These are phyloP conservation scores for Ammopiptanthus mongolicus DNA, from an alignment of 306 rosid genomes.

Conservation along the genomic window DNA sequence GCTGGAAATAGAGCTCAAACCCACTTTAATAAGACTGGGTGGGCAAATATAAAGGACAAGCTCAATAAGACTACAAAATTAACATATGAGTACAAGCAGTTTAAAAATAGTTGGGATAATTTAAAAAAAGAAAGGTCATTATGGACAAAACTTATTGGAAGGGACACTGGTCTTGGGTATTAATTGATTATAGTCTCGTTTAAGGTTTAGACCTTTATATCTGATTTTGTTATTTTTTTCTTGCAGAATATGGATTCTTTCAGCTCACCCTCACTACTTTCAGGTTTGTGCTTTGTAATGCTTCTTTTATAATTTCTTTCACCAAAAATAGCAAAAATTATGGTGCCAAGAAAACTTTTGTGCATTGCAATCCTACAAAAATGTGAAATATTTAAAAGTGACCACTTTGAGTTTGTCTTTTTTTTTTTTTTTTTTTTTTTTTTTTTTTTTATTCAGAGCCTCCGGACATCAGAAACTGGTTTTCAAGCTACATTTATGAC, in stretches of 20 bases:
- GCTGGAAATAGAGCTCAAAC: too few species aligned
- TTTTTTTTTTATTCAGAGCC: constrained; percentile 45
- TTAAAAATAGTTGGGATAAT: too few species aligned
- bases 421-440: not conserved
- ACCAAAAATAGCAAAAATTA: not conserved
- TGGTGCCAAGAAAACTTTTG: not conserved
- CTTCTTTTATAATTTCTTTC: constrained; percentile 15
- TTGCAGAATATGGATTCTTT: constrained; percentile 39
- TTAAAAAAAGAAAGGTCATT: too few species aligned
- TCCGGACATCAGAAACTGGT: constrained; percentile 71
- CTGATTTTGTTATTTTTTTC: not conserved
- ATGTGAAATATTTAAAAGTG: not conserved
- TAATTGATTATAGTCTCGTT: not conserved
- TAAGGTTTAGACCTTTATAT: not conserved
- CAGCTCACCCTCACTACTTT: constrained; percentile 39
- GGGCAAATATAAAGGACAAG: too few species aligned
- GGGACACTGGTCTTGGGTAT: too few species aligned
- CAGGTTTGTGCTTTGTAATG: constrained; percentile 44
- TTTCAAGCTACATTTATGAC: constrained; percentile 64
- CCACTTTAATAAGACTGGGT: too few species aligned
- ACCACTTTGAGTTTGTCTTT: not conserved
- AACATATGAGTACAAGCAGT: too few species aligned
- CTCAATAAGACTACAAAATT: too few species aligned
- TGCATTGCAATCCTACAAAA: not conserved
- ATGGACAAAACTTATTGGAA: too few species aligned